Conservation (phyloP, 306 rosid genomes). For the Rosa chinensis region DNA sequence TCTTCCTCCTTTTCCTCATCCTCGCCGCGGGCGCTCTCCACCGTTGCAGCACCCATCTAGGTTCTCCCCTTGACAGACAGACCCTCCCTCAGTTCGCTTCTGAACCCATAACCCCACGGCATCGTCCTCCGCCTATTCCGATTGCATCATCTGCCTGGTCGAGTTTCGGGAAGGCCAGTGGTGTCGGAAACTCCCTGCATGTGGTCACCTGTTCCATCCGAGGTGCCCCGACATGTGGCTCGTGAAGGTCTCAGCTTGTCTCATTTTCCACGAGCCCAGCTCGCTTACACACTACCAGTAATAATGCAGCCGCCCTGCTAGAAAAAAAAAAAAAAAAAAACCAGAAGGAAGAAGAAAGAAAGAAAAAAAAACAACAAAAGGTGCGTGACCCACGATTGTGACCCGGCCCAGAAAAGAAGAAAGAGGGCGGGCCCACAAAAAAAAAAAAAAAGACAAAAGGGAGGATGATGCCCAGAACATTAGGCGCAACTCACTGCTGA, state of each 20-base stretch:
- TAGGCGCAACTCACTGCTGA: too few species aligned
- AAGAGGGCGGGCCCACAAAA: too few species aligned
- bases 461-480: too few species aligned
- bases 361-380: too few species aligned
- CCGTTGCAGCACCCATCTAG: conserved; percentile 47
- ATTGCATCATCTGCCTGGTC: conserved; percentile 74
- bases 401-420: too few species aligned
- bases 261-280: conserved; percentile 50
- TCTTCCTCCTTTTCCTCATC: conserved; percentile 63
- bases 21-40: conserved; percentile 57
- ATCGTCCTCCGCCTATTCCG: conserved; percentile 13
- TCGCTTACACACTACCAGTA: too few species aligned
- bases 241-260: conserved; percentile 68
- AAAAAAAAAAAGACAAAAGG: too few species aligned
- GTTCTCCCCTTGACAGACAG: conserved; percentile 31
- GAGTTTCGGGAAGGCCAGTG: conserved; percentile 61
- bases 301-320: too few species aligned
- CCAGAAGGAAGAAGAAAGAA: too few species aligned
- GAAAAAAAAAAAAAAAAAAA: too few species aligned
- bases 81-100: conserved; percentile 60
- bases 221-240: conserved; percentile 79
- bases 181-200: conserved; percentile 63
- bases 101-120: conserved; percentile 9
- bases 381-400: too few species aligned
- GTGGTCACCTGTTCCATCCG: conserved; percentile 70